These are phyloP conservation scores for Sisymbrium irio DNA, from an alignment of 345 rosid species.

Conservation along the genomic window DNA sequence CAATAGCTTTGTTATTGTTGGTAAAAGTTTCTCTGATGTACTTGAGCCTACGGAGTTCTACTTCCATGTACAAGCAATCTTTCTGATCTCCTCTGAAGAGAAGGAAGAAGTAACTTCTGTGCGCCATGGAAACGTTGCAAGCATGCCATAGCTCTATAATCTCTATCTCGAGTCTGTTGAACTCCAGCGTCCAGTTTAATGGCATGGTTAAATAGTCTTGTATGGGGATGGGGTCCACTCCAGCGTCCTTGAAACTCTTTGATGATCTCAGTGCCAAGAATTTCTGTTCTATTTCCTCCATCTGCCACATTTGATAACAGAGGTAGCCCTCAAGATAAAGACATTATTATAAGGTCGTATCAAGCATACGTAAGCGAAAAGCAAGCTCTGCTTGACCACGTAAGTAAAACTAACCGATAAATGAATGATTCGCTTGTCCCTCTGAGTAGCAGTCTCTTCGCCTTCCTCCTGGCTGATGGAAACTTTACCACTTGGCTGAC, in stretches of 20 bases:
- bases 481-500: slow-evolving; percentile 31
- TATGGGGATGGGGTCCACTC: slow-evolving; percentile 77
- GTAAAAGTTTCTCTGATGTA: slow-evolving; percentile 59
- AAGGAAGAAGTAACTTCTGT: slow-evolving; percentile 87
- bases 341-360: neutral
- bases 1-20: slow-evolving; percentile 47
- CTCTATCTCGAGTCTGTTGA: slow-evolving; percentile 63
- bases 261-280: slow-evolving; percentile 25
- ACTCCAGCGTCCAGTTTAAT: slow-evolving; percentile 55
- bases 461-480: slow-evolving; percentile 25
- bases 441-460: slow-evolving; percentile 26
- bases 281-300: slow-evolving; percentile 43
- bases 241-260: slow-evolving; percentile 63
- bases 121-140: slow-evolving; percentile 75
- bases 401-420: slow-evolving; percentile 36
- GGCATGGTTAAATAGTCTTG: slow-evolving; percentile 44
- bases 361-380: slow-evolving; percentile 9
- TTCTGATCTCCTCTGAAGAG: slow-evolving; percentile 74
- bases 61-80: slow-evolving; percentile 85
- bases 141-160: slow-evolving; percentile 81
- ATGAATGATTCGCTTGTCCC: slow-evolving; percentile 42
- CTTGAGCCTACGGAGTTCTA: slow-evolving; percentile 69
- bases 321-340: neutral
- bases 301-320: slow-evolving; percentile 35
- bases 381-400: slow-evolving; percentile 11